Percentiles rank a stretch among this genome's conserved stretches.
These are phyloP conservation scores for Rhizophagus prolifer DNA, from an alignment of 192 early-diverging fungal species.

Conservation along the genomic window DNA sequence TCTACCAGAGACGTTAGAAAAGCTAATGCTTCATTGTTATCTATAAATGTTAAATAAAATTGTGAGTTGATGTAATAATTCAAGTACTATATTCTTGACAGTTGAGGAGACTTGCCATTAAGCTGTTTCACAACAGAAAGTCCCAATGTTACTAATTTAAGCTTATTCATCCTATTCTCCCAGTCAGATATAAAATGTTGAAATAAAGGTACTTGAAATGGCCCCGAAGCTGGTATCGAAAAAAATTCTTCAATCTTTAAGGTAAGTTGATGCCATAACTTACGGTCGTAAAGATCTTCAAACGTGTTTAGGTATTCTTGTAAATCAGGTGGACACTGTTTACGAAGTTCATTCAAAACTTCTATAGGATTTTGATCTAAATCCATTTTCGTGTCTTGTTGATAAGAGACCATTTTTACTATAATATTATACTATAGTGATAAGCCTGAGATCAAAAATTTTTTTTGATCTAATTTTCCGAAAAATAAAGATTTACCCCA, in stretches of 20 bases:
- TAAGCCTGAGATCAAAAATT: too few relatives aligned
- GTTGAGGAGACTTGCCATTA: slow-evolving; percentile 47
- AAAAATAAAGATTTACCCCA: too few relatives aligned
- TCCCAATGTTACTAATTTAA: slow-evolving; percentile 85
- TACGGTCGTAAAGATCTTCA: slow-evolving; percentile 92
- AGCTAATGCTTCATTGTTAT: slow-evolving; percentile 63
- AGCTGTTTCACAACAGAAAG: slow-evolving; percentile 73
- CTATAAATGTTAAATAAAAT: slow-evolving; percentile 38
- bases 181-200: slow-evolving; percentile 92
- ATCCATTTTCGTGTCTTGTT: slow-evolving; percentile 68
- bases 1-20: slow-evolving; percentile 73
- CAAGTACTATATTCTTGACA: slow-evolving; percentile 18
- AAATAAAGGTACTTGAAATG: slow-evolving; percentile 80
- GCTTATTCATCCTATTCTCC: slow-evolving; percentile 92
- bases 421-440: too few relatives aligned
- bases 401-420: not conserved
- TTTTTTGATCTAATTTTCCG: too few relatives aligned
- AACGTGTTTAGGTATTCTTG: slow-evolving; percentile 79
- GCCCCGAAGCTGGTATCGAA: slow-evolving; percentile 70
- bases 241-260: slow-evolving; percentile 76
- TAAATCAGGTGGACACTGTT: slow-evolving; percentile 67
- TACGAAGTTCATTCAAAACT: slow-evolving; percentile 57
- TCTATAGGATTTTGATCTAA: slow-evolving; percentile 75
- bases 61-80: not conserved
- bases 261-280: slow-evolving; percentile 99